phyloP scores from a whole-genome alignment of 208 protist species.

The Angomonas ambiguus region DNA sequence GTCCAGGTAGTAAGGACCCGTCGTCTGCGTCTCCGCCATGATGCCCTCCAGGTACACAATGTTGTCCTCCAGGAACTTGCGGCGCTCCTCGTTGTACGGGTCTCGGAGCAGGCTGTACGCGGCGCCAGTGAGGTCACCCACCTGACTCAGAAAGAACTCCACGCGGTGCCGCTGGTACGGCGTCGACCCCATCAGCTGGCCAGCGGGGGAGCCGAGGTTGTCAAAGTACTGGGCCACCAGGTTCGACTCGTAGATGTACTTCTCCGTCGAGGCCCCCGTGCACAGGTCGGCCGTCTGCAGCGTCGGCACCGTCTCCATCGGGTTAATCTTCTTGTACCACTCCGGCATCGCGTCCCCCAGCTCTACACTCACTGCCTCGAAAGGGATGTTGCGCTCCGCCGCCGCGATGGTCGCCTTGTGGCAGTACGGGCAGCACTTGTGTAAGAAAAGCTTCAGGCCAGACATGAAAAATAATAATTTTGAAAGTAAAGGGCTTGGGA shows the following conservation, averaged over 20 bases:
- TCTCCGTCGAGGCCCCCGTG: conserved; percentile 1
- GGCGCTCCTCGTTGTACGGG: conserved; percentile 53
- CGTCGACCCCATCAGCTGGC: conserved; percentile 38
- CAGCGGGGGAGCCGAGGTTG: conserved; percentile 19
- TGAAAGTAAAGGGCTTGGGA: no score
- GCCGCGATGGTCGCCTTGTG: conserved; percentile 57
- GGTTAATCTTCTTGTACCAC: conserved; percentile 82
- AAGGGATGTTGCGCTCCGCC: conserved; percentile 38
- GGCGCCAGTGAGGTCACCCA: conserved; percentile 45
- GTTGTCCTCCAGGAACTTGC: conserved; percentile 42
- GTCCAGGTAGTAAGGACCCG: conserved; percentile 64
- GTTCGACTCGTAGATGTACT: conserved; percentile 57
- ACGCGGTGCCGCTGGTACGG: conserved; percentile 54
- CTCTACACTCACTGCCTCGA: conserved; percentile 45
- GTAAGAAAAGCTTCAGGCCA: conserved; percentile 48
- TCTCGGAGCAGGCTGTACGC: conserved; percentile 43
- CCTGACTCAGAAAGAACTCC: conserved; percentile 72
- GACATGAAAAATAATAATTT: no score
- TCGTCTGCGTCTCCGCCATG: conserved; percentile 40
- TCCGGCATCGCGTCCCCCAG: conserved; percentile 47
- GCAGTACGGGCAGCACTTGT: conserved; percentile 53
- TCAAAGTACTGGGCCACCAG: conserved; percentile 74
- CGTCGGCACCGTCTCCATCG: conserved; percentile 61
- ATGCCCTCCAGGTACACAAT: conserved; percentile 64
- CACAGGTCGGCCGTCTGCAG: conserved; percentile 42